Evolutionary conservation across 345 rosid genomes (phyloP).

Genomic region (Eucalyptus tenuipes): DNA sequence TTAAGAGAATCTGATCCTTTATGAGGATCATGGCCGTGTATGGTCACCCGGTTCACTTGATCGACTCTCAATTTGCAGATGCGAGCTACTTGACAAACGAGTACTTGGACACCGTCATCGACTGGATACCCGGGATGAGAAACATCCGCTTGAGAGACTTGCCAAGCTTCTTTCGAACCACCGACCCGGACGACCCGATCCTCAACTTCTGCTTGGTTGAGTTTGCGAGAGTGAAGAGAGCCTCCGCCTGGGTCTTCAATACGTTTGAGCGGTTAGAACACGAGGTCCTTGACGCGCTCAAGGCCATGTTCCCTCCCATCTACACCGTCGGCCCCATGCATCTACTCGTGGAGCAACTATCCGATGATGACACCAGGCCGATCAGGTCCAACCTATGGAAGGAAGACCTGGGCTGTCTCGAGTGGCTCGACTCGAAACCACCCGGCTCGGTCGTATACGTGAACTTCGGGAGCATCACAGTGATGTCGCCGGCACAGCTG

Average conservation of each 20-base stretch:
- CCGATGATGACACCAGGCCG: constrained; percentile 37
- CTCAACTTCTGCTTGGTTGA: neutral
- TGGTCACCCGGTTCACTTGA: no score
- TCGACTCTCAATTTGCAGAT: constrained; percentile 5
- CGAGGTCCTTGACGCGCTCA: constrained; percentile 8
- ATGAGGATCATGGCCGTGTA: neutral
- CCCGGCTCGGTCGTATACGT: no score
- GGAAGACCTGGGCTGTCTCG: no score
- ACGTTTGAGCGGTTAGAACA: constrained; percentile 38
- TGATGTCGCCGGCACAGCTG: no score
- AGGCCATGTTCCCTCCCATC: constrained; percentile 25
- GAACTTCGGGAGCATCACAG: no score
- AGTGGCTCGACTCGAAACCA: no score
- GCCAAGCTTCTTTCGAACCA: constrained; percentile 28
- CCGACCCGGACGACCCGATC: constrained; percentile 12
- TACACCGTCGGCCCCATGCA: constrained; percentile 30
- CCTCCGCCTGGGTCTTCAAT: constrained; percentile 30
- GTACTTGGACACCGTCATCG: constrained; percentile 21
- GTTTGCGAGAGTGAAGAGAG: constrained; percentile 14
- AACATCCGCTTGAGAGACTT: constrained; percentile 23
- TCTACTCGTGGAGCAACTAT: constrained; percentile 5
- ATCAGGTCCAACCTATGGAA: no score
- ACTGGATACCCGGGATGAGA: constrained; percentile 37
- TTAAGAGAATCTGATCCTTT: neutral
- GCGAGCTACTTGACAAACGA: constrained; percentile 29